These are phyloP conservation scores for Cenchrus purpureus DNA, from an alignment of 176 grass and related monocot genomes.

Conservation along the genomic window DNA sequence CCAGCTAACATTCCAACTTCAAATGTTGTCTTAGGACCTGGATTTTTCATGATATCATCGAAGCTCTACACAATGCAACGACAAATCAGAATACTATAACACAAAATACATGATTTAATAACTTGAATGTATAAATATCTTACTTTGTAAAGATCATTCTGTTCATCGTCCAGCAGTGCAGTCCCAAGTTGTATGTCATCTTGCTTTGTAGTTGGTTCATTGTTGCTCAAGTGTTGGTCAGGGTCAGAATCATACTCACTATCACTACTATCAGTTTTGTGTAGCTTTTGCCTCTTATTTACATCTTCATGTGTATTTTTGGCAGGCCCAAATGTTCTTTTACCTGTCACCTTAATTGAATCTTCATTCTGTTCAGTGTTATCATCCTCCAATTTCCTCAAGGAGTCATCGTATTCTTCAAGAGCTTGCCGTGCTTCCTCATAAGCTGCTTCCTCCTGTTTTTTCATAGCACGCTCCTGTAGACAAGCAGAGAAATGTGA, in stretches of 20 bases:
- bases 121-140: conserved; percentile 20
- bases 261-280: conserved; percentile 58
- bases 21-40: conserved; percentile 69
- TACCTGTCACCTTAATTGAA: conserved; percentile 60
- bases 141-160: conserved; percentile 67
- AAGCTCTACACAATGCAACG: conserved; percentile 55
- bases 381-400: conserved; percentile 72
- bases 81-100: conserved; percentile 27
- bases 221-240: conserved; percentile 36
- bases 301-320: conserved; percentile 47
- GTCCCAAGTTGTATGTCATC: conserved; percentile 53
- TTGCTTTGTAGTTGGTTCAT: conserved; percentile 53
- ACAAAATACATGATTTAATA: conserved; percentile 25
- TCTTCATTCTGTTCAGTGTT: conserved; percentile 57
- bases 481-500: conserved; percentile 36
- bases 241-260: conserved; percentile 64
- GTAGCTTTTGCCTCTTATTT: conserved; percentile 60
- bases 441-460: conserved; percentile 67
- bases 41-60: conserved; percentile 58
- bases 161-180: conserved; percentile 65
- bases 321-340: conserved; percentile 72
- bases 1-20: conserved; percentile 87
- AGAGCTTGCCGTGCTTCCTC: conserved; percentile 72
- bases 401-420: conserved; percentile 82
- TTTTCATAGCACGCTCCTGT: conserved; percentile 89